Percentiles rank a stretch among this genome's conserved stretches.
Evolutionary conservation across 257 asterid species (phyloP).

Genomic region (Gynochthodes officinalis): DNA sequence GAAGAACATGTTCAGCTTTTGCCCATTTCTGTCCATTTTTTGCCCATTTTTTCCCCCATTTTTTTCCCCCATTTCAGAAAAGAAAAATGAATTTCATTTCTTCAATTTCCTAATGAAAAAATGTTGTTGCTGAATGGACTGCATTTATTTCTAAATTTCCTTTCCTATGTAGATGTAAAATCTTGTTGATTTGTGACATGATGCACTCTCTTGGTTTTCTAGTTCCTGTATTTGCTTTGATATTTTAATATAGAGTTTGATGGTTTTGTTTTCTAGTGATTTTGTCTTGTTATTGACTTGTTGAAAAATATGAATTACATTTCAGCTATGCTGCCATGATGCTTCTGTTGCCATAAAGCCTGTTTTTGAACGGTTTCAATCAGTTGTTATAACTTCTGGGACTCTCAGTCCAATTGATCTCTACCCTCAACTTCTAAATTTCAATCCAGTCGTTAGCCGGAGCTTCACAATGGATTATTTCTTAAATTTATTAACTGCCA

Average conservation of each 20-base stretch:
- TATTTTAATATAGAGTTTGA: too few relatives aligned
- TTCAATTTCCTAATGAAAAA: background rate
- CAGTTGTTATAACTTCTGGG: slow-evolving; percentile 96
- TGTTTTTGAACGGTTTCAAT: slow-evolving; percentile 93
- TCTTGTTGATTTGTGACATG: background rate
- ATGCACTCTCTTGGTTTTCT: too few relatives aligned
- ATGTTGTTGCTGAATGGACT: background rate
- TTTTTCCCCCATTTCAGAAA: too few relatives aligned
- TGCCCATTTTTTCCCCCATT: too few relatives aligned
- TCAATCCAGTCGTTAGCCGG: slow-evolving; percentile 90
- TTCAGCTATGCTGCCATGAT: slow-evolving; percentile 97
- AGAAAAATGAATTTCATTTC: background rate
- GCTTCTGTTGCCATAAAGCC: slow-evolving; percentile 99
- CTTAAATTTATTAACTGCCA: slow-evolving; percentile 8
- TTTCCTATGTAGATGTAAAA: background rate
- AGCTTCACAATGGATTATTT: slow-evolving; percentile 55
- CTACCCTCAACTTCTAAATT: slow-evolving; percentile 91
- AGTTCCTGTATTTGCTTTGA: background rate
- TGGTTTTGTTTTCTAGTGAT: background rate
- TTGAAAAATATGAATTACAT: background rate
- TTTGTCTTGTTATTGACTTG: background rate
- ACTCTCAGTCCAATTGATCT: slow-evolving; percentile 98
- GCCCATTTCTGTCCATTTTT: too few relatives aligned
- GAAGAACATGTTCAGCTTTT: too few relatives aligned
- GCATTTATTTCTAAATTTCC: background rate